A percentile compares a stretch with the other conserved stretches of the same genome.
Conservation (phyloP, 2,329 filamentous ascomycete genomes). For the Monosporascus sp. region DNA sequence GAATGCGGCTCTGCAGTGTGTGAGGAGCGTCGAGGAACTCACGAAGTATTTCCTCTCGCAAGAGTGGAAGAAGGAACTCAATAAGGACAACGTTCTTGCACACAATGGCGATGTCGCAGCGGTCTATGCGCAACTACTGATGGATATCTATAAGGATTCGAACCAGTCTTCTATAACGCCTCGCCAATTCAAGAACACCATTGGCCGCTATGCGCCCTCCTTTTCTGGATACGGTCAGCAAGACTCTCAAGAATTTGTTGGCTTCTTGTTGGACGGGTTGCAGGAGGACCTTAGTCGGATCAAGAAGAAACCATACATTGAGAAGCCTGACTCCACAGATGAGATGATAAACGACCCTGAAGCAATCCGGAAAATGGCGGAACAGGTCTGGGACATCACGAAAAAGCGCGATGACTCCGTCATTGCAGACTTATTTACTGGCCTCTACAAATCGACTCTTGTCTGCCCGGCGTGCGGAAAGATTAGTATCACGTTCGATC, state of each 20-base stretch:
- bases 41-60: constrained; percentile 82
- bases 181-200: constrained; percentile 72
- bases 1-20: constrained; percentile 94
- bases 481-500: constrained; percentile 97
- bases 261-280: constrained; percentile 87
- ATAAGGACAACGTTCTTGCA: constrained; percentile 76
- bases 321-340: constrained; percentile 96
- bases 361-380: constrained; percentile 78
- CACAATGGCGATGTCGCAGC: constrained; percentile 84
- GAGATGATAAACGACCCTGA: constrained; percentile 82
- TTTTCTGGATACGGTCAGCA: constrained; percentile 96
- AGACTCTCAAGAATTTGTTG: constrained; percentile 94
- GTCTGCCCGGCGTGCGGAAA: constrained; percentile 88
- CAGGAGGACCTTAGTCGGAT: constrained; percentile 95
- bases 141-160: constrained; percentile 69
- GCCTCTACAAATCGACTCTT: constrained; percentile 97
- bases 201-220: constrained; percentile 74
- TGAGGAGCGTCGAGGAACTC: constrained; percentile 88
- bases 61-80: constrained; percentile 74
- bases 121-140: constrained; percentile 70
- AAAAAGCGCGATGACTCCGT: constrained; percentile 90
- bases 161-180: constrained; percentile 67
- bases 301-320: constrained; percentile 92
- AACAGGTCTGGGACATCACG: constrained; percentile 87
- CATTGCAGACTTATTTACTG: constrained; percentile 90